Evolutionary conservation across 148 eudicot genomes (phyloP).

Genomic region (Gaultheria prostrata): DNA sequence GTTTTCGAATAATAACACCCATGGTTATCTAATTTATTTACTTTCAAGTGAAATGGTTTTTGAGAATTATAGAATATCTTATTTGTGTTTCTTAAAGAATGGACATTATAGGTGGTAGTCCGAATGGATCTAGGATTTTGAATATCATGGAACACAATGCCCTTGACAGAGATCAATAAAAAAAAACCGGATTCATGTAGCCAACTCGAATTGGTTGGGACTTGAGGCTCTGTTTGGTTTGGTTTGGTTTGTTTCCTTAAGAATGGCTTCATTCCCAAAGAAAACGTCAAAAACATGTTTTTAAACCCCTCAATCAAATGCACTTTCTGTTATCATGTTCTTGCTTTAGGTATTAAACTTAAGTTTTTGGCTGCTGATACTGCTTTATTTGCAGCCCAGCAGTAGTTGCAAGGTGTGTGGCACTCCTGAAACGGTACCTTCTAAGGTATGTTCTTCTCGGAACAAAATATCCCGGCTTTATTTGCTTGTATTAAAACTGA

Average conservation of each 20-base stretch:
- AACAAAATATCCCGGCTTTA: not conserved
- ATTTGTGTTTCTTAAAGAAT: not conserved
- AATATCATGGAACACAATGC: not conserved
- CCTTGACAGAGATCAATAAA: not conserved
- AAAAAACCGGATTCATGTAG: not conserved
- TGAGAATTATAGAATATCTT: not conserved
- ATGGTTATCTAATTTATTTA: not conserved
- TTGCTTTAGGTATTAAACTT: conserved; percentile 14
- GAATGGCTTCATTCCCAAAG: not conserved
- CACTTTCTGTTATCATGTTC: not conserved
- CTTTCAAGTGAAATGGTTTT: not conserved
- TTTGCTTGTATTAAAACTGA: not conserved
- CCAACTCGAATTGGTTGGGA: not conserved
- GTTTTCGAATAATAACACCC: not conserved
- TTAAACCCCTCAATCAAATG: not conserved
- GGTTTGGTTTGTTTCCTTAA: not conserved
- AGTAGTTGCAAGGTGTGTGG: conserved; percentile 89
- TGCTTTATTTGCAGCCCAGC: conserved; percentile 65
- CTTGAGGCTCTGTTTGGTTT: not conserved
- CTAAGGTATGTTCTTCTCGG: conserved; percentile 51
- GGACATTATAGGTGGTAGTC: not conserved
- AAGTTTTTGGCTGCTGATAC: conserved; percentile 17
- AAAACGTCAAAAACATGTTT: not conserved
- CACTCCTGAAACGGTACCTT: conserved; percentile 82
- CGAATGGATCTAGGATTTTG: not conserved